These are phyloP conservation scores for Phytophthora constricta DNA, from an alignment of 352 stramenopile genomes.

Conservation along the genomic window DNA sequence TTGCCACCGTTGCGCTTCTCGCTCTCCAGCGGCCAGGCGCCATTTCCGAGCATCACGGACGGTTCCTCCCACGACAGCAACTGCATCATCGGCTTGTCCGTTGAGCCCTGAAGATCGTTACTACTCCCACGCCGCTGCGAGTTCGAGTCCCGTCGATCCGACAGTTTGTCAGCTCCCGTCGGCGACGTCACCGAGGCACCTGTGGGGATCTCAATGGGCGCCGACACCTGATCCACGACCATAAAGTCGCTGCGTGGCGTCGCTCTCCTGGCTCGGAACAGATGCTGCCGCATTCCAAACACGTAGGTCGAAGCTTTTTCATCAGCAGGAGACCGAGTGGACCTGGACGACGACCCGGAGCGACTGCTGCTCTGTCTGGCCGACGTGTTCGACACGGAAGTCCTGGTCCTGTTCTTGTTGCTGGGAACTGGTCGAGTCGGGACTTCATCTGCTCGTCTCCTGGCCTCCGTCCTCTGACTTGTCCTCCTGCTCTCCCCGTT, in stretches of 20 bases:
- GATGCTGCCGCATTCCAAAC: conserved; percentile 43
- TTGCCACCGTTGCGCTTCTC: conserved; percentile 27
- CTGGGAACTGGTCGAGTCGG: no score
- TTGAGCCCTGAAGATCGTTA: conserved; percentile 26
- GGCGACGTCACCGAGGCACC: conserved; percentile 12
- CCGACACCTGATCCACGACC: conserved; percentile 52
- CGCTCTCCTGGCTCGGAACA: conserved; percentile 36
- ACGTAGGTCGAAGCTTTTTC: conserved; percentile 36
- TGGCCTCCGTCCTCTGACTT: conserved; percentile 10
- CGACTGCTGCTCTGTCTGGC: conserved; percentile 23
- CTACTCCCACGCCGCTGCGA: conserved; percentile 19
- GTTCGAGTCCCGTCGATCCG: conserved; percentile 29
- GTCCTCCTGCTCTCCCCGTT: conserved; percentile 5
- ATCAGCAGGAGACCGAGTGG: conserved; percentile 21
- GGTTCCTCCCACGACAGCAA: conserved; percentile 75
- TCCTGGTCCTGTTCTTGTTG: conserved; percentile 25
- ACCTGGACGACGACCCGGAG: conserved; percentile 26
- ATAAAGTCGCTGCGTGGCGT: conserved; percentile 26
- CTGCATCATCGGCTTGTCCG: conserved; percentile 37
- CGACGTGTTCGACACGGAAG: conserved; percentile 9
- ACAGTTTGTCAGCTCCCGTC: conserved; percentile 17
- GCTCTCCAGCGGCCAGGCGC: conserved; percentile 33
- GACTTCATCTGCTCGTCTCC: conserved; percentile 4
- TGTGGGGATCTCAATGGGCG: conserved; percentile 71
- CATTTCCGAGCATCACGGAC: conserved; percentile 47